A percentile compares a stretch with the other conserved stretches of the same genome.
Evolutionary conservation across 2,329 filamentous ascomycete species (phyloP).

Genomic region (Scedosporium boydii): DNA sequence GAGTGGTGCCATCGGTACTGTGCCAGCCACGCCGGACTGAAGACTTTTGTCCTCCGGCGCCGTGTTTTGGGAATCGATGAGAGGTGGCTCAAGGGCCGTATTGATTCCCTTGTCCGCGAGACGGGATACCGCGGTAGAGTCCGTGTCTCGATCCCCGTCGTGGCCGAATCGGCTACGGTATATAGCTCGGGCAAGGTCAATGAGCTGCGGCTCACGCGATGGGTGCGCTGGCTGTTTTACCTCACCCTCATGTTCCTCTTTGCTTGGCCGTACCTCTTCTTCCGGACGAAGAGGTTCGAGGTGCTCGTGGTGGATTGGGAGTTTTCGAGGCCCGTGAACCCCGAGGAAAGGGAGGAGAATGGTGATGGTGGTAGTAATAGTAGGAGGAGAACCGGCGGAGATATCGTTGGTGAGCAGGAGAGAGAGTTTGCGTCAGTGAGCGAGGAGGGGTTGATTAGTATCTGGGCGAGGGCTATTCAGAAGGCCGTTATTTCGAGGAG

Average conservation of each 20-base stretch:
- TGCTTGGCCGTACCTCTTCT: slow-evolving; percentile 60
- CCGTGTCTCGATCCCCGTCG: slow-evolving; percentile 48
- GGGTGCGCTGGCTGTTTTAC: slow-evolving; percentile 57
- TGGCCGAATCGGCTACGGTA: slow-evolving; percentile 47
- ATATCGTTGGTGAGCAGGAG: slow-evolving; percentile 13
- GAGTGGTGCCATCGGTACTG: slow-evolving; percentile 65
- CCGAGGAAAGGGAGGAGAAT: slow-evolving; percentile 15
- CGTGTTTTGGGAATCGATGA: slow-evolving; percentile 52
- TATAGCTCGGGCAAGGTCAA: slow-evolving; percentile 56
- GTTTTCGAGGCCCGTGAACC: slow-evolving; percentile 30
- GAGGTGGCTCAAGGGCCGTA: slow-evolving; percentile 35
- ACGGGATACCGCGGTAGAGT: slow-evolving; percentile 61
- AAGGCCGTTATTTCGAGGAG: slow-evolving; percentile 49
- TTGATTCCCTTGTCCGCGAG: slow-evolving; percentile 47
- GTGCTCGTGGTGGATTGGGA: slow-evolving; percentile 54
- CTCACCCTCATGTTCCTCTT: slow-evolving; percentile 60
- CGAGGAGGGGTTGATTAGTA: slow-evolving; percentile 51
- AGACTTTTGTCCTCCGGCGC: slow-evolving; percentile 43
- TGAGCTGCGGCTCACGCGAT: slow-evolving; percentile 52
- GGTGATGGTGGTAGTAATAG: neutral
- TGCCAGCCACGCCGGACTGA: slow-evolving; percentile 45
- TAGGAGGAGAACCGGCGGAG: slow-evolving; percentile 4
- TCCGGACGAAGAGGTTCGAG: slow-evolving; percentile 58
- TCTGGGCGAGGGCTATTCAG: slow-evolving; percentile 52
- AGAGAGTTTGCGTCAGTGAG: slow-evolving; percentile 43